Evolutionary conservation across 139 green algal species (phyloP).

Genomic region (Tetraselmis striata): DNA sequence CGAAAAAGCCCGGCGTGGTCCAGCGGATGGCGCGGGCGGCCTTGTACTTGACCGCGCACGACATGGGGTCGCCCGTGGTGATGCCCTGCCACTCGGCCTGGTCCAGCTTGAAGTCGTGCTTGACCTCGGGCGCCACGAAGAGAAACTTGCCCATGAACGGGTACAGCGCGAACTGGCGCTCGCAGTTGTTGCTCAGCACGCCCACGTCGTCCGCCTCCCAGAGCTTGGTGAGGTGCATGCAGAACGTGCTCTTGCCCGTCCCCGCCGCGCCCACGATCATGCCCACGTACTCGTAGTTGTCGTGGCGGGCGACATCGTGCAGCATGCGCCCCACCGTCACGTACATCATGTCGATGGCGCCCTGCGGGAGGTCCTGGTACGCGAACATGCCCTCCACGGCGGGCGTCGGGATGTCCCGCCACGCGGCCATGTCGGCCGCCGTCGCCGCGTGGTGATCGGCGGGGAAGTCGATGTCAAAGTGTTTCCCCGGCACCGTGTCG

Average conservation of each 20-base stretch:
- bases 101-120: conserved; percentile 10
- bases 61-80: conserved; percentile 7
- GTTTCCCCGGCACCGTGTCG: conserved; percentile 4
- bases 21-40: neutral
- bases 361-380: conserved; percentile 1
- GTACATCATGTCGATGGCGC: conserved; percentile 6
- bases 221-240: neutral
- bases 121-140: conserved; percentile 16
- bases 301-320: conserved; percentile 13
- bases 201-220: conserved; percentile 17
- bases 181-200: conserved; percentile 24
- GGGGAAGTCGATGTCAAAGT: conserved; percentile 11
- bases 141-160: conserved; percentile 12
- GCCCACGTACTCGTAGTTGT: conserved; percentile 11
- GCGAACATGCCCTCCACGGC: conserved; percentile 9
- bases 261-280: conserved; percentile 12
- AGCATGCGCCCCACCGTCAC: conserved; percentile 12
- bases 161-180: conserved; percentile 18
- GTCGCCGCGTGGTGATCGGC: neutral
- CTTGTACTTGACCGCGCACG: conserved; percentile 13
- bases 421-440: neutral
- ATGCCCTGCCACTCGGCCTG: conserved; percentile 22
- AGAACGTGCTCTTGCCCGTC: conserved; percentile 19
- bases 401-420: conserved; percentile 8
- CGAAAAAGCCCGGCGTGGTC: conserved; percentile 1